Base-by-base conservation (phyloP, 768 basidiomycete species). In the Roridomyces roridus region DNA sequence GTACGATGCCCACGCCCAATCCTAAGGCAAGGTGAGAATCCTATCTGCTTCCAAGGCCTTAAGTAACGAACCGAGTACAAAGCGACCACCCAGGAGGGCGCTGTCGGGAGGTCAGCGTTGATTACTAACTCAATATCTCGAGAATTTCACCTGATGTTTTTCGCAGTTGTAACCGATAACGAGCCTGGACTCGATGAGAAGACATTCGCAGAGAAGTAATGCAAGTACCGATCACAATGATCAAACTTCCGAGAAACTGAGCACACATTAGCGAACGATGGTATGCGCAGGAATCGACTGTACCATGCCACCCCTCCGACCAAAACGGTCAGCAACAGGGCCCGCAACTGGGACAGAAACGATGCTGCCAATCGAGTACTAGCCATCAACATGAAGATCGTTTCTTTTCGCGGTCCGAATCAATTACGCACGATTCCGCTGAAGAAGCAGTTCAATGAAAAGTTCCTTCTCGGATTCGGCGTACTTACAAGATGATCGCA, bases 231-330 rank as follows among this genome's bases (percentile, higher is more conserved):
- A 58, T 34, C n/a, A 62, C 46, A 44, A 62, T 58, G 18, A 58
- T 62, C 24, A 62, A 2, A 5, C 48, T 43, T 8, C 61, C 61
- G 7, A 48, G 20, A 26, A 62, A 62, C 61, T 62, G 10, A 23
- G 17, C 25, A 50, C 10, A n/a, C 21, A 9, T 40, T 23, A 40
- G 21, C 12, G 17, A 40, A n/a, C 39, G 31, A 34, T 3, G 31
- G 15, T 5, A n/a, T 9, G 3, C 26, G 15, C 12, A 42, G 11
- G 20, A 12, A 46, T 17, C 28, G 24, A 42, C 39, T 17, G 20
- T 47, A 62, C 61, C 61, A 62, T 62, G 42, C 61, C 61, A 14
- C 56, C 60, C 12, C 61, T 49, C 10, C 61, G 43, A 11, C 61
- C 61, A 6, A 58, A 7, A 41, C 40, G 39, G n/a, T 62, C 61